These are phyloP conservation scores for Eimeria mitis DNA, from an alignment of 169 alveolate species.

Conservation along the genomic window DNA sequence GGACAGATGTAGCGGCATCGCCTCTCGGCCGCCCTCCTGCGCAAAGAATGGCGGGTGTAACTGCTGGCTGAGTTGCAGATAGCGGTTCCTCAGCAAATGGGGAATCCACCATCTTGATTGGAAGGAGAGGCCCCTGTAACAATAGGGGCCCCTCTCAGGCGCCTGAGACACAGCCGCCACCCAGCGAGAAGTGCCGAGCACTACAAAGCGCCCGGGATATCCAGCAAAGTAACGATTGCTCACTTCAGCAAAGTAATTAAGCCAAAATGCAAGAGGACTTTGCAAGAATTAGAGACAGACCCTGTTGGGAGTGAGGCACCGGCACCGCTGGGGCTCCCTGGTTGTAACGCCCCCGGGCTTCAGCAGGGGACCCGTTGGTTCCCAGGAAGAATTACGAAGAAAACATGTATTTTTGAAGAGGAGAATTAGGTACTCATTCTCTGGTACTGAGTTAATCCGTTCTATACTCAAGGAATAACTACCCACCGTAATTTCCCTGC, in stretches of 20 bases:
- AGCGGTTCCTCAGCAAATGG: slow-evolving; percentile 18
- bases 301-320: slow-evolving; percentile 15
- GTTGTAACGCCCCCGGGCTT: too few species aligned
- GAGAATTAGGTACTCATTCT: too few species aligned
- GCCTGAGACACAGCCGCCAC: slow-evolving; percentile 38
- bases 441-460: too few species aligned
- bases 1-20: background rate
- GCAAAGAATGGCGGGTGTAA: background rate
- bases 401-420: too few species aligned
- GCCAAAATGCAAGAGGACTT: background rate
- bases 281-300: background rate
- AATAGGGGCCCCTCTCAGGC: slow-evolving; percentile 7
- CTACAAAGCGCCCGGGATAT: slow-evolving; percentile 15
- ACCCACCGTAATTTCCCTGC: too few species aligned
- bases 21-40: background rate
- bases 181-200: slow-evolving; percentile 22
- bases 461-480: too few species aligned
- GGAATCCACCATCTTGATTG: slow-evolving; percentile 24
- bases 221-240: background rate
- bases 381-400: too few species aligned
- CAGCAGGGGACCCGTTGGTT: too few species aligned
- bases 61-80: slow-evolving; percentile 53
- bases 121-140: slow-evolving; percentile 17
- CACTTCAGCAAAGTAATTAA: background rate
- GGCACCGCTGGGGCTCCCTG: slow-evolving; percentile 16